A percentile compares a stretch with the other conserved stretches of the same genome.
Conservation (phyloP, 1,139 yeast species). For the Kodamaea derodonti region DNA sequence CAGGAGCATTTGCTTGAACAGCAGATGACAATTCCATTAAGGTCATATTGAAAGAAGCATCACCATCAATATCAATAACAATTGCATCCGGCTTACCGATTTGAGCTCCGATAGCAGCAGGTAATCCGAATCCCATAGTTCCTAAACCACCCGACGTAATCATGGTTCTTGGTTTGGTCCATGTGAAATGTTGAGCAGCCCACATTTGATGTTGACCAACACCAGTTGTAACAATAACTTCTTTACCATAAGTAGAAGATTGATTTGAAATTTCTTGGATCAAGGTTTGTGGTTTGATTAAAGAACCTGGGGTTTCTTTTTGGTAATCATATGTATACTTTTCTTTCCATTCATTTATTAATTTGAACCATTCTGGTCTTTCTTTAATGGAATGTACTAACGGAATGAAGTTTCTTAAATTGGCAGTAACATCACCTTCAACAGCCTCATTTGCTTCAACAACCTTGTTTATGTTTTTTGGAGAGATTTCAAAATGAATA, state of each 20-base stretch:
- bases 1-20: conserved; percentile 88
- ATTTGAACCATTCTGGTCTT: conserved; percentile 77
- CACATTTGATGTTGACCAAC: conserved; percentile 99
- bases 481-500: conserved; percentile 90
- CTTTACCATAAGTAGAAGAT: conserved; percentile 62
- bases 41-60: conserved; percentile 97
- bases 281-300: conserved; percentile 90
- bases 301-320: conserved; percentile 71
- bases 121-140: conserved; percentile 97
- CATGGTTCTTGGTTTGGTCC: conserved; percentile 88
- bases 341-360: conserved; percentile 76
- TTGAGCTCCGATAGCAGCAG: conserved; percentile 98
- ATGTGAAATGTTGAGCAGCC: conserved; percentile 97
- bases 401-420: conserved; percentile 71
- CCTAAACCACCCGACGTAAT: conserved; percentile 98
- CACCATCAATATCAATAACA: conserved; percentile 97
- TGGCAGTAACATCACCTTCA: conserved; percentile 90
- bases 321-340: conserved; percentile 83
- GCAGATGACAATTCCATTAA: conserved; percentile 90
- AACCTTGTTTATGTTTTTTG: conserved; percentile 95
- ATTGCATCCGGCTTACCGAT: conserved; percentile 91
- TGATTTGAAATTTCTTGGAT: conserved; percentile 74
- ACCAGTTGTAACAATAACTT: conserved; percentile 90
- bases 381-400: conserved; percentile 52
- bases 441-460: conserved; percentile 96